Percentiles rank a stretch among this genome's conserved stretches.
Evolutionary conservation across 2,329 filamentous ascomycete genomes (phyloP).

Genomic region (Pseudogymnoascus sp.): DNA sequence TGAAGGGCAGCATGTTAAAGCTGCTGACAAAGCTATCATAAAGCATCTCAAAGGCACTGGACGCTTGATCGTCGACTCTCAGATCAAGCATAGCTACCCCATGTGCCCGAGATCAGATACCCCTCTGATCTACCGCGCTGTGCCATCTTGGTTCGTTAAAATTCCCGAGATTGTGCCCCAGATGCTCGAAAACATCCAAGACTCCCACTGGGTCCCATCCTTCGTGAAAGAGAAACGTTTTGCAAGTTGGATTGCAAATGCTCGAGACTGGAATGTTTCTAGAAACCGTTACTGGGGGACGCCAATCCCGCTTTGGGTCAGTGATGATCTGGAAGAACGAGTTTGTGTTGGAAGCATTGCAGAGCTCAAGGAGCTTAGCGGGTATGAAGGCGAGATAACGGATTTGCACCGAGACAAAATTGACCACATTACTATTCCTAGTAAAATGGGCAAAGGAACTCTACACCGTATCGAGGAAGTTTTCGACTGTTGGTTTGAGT

Average conservation of each 20-base stretch:
- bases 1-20: conserved; percentile 80
- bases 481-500: conserved; percentile 97
- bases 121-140: conserved; percentile 83
- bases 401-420: conserved; percentile 91
- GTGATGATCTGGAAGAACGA: conserved; percentile 78
- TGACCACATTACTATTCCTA: conserved; percentile 89
- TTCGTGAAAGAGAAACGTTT: conserved; percentile 91
- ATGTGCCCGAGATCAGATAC: conserved; percentile 95
- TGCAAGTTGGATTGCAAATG: conserved; percentile 82
- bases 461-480: conserved; percentile 77
- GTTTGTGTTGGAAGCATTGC: conserved; percentile 79
- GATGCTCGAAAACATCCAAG: conserved; percentile 85
- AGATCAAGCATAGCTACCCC: conserved; percentile 84
- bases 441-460: conserved; percentile 76
- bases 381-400: conserved; percentile 72
- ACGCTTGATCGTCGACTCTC: conserved; percentile 74
- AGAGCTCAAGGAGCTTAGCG: conserved; percentile 78
- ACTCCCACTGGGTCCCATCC: conserved; percentile 83
- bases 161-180: conserved; percentile 75
- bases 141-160: conserved; percentile 92
- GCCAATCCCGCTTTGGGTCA: conserved; percentile 85
- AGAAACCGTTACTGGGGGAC: conserved; percentile 95
- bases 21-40: conserved; percentile 87
- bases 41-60: conserved; percentile 74
- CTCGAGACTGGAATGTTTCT: conserved; percentile 91